Conservation (phyloP, 768 basidiomycete species). For the Mycena indigotica region DNA sequence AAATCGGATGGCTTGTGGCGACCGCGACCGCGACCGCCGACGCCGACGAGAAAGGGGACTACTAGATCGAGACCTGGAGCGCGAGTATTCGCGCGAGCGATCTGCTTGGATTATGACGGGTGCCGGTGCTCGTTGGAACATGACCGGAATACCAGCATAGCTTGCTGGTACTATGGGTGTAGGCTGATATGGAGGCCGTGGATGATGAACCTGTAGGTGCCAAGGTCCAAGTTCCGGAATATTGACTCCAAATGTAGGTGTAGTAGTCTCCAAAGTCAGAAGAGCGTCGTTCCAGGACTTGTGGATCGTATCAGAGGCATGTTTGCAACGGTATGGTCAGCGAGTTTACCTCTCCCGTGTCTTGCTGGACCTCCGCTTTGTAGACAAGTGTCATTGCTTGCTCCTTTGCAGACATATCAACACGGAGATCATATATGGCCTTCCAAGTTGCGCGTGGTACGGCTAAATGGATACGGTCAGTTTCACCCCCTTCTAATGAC, state of each 20-base stretch:
- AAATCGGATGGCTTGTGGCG: conserved; percentile 1
- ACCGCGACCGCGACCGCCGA: conserved; percentile 2
- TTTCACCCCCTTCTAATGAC: neutral
- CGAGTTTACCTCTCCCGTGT: conserved; percentile 24
- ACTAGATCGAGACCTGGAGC: neutral
- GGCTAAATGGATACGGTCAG: conserved; percentile 11
- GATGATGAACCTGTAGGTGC: conserved; percentile 13
- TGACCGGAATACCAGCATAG: neutral
- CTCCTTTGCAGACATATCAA: conserved; percentile 21
- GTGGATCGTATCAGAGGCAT: neutral
- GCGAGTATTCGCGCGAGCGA: neutral
- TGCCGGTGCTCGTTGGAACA: too few relatives aligned
- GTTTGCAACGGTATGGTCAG: neutral
- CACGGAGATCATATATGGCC: conserved; percentile 27
- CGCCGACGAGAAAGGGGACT: neutral
- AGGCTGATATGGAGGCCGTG: neutral
- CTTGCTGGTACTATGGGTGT: neutral
- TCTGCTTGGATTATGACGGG: neutral
- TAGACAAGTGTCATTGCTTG: conserved; percentile 24
- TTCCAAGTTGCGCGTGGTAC: conserved; percentile 23
- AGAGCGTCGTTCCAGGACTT: conserved; percentile 28
- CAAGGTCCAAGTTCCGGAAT: conserved; percentile 24
- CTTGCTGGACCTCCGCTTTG: conserved; percentile 23
- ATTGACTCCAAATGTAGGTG: conserved; percentile 25
- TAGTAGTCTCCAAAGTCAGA: conserved; percentile 26